A percentile compares a stretch with the other conserved stretches of the same genome.
phyloP scores from a whole-genome alignment of 192 early-diverging fungal genomes.

The Backusella luteola region DNA sequence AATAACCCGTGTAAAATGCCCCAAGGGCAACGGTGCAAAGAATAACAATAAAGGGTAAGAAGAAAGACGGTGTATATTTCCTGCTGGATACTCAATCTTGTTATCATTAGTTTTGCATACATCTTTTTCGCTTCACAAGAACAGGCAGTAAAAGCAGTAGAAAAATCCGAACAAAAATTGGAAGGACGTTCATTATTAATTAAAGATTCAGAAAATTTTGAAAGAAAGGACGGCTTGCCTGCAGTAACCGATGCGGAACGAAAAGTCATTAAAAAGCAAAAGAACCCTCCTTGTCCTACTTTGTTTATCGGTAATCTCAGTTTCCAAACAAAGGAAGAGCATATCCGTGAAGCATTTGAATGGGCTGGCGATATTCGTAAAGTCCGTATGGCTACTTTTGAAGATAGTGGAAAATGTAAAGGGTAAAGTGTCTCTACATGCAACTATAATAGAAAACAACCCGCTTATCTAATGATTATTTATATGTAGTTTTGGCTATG shows the following conservation, averaged over 20 bases:
- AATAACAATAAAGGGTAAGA: conserved; percentile 44
- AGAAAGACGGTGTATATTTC: background rate
- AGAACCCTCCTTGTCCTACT: conserved; percentile 59
- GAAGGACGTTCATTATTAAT: conserved; percentile 63
- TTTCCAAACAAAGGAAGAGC: conserved; percentile 52
- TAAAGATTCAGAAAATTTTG: conserved; percentile 62
- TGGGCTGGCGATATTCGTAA: conserved; percentile 62
- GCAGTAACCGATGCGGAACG: conserved; percentile 24
- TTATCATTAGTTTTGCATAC: conserved; percentile 62
- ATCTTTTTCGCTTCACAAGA: conserved; percentile 62
- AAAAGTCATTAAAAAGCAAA: conserved; percentile 45
- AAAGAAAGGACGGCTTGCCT: conserved; percentile 54
- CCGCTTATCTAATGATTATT: background rate
- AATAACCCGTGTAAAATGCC: conserved; percentile 51
- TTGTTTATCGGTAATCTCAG: conserved; percentile 69
- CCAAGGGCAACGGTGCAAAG: conserved; percentile 37
- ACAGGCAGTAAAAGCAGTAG: conserved; percentile 55
- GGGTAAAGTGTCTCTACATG: conserved; percentile 40
- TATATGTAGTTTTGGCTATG: conserved; percentile 58
- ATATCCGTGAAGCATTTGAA: conserved; percentile 56
- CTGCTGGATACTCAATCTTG: background rate
- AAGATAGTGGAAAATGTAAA: conserved; percentile 76
- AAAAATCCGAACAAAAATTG: conserved; percentile 58
- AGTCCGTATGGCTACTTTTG: conserved; percentile 70
- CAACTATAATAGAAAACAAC: background rate